Evolutionary conservation across 106 monocot genomes (phyloP).

Genomic region (Allium fistulosum): DNA sequence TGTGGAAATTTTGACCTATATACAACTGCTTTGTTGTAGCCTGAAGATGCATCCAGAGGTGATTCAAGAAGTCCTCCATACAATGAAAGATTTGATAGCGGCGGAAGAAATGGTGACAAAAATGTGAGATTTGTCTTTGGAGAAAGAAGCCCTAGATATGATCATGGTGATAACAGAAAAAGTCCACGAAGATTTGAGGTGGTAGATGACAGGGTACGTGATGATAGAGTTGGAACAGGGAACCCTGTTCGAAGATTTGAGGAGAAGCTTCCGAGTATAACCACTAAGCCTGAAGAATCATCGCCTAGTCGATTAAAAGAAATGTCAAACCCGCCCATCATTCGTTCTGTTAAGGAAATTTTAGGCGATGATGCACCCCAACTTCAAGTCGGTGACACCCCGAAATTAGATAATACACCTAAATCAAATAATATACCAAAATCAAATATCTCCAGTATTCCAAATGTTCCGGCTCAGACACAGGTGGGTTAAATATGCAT

Average conservation of each 20-base stretch:
- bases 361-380: constrained; percentile 62
- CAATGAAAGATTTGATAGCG: constrained; percentile 34
- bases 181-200: constrained; percentile 60
- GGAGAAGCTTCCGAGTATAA: constrained; percentile 37
- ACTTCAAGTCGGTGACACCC: constrained; percentile 51
- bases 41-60: constrained; percentile 26
- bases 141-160: constrained; percentile 64
- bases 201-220: constrained; percentile 50
- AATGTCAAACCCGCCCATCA: constrained; percentile 43
- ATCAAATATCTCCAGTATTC: constrained; percentile 26
- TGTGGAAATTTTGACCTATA: too few species aligned
- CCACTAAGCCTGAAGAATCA: constrained; percentile 36
- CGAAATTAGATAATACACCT: constrained; percentile 34
- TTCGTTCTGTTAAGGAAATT: constrained; percentile 83
- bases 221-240: constrained; percentile 51
- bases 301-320: constrained; percentile 45
- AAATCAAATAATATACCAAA: constrained; percentile 30
- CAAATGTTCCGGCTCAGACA: constrained; percentile 30
- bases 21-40: too few species aligned
- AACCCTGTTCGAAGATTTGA: constrained; percentile 40
- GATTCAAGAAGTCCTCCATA: constrained; percentile 64
- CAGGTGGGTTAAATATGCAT: constrained; percentile 31
- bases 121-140: constrained; percentile 9
- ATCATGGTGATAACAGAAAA: constrained; percentile 49
- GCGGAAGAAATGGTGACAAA: constrained; percentile 28